Evolutionary conservation across 2,329 filamentous ascomycete species (phyloP).

Genomic region (Fusarium sp.): DNA sequence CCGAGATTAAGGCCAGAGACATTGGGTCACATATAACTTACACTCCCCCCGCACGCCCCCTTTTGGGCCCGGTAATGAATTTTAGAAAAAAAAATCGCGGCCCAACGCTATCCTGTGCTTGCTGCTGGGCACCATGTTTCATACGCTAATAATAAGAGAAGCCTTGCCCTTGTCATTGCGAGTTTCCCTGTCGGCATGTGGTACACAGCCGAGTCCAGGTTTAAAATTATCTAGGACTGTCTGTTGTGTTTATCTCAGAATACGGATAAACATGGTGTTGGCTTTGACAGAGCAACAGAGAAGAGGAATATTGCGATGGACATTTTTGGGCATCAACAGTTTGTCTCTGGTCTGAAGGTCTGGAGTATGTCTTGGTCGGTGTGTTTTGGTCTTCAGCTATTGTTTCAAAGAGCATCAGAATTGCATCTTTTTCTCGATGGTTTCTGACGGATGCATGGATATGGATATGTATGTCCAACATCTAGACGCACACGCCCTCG

Average conservation of each 20-base stretch:
- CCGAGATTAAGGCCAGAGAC: slow-evolving; percentile 43
- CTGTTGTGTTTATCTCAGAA: slow-evolving; percentile 27
- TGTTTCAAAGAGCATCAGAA: slow-evolving; percentile 7
- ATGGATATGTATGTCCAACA: slow-evolving; percentile 26
- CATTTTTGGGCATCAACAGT: slow-evolving; percentile 21
- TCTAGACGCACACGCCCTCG: slow-evolving; percentile 30
- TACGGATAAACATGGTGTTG: slow-evolving; percentile 17
- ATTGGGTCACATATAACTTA: slow-evolving; percentile 32
- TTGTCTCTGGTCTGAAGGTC: slow-evolving; percentile 2
- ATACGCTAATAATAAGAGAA: slow-evolving; percentile 42
- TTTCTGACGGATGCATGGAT: neutral
- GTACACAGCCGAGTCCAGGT: slow-evolving; percentile 36
- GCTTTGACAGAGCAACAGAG: slow-evolving; percentile 10
- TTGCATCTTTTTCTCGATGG: neutral
- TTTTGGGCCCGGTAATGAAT: slow-evolving; percentile 38
- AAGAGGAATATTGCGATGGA: slow-evolving; percentile 5
- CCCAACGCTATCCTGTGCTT: slow-evolving; percentile 37
- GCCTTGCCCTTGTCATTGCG: slow-evolving; percentile 31
- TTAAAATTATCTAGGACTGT: slow-evolving; percentile 37
- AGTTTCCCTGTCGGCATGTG: slow-evolving; percentile 38
- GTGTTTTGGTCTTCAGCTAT: slow-evolving; percentile 4
- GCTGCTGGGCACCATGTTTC: slow-evolving; percentile 42
- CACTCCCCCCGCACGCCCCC: slow-evolving; percentile 32
- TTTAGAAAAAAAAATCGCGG: slow-evolving; percentile 31
- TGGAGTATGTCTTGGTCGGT: neutral